Conservation (phyloP, 345 rosid genomes). For the Populus deltoides region DNA sequence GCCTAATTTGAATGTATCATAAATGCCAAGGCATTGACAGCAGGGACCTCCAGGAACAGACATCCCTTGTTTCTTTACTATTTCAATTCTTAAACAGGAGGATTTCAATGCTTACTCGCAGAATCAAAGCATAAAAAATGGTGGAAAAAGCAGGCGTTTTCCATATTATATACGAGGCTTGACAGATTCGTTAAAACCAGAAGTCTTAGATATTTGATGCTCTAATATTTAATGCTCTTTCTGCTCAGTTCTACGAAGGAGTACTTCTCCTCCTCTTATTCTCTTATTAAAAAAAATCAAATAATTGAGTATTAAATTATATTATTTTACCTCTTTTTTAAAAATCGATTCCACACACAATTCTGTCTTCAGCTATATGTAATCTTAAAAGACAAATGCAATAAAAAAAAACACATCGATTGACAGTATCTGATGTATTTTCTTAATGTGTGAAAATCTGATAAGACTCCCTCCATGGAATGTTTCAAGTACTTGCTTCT, state of each 20-base stretch:
- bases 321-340: no score
- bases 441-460: no score
- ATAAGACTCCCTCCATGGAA: no score
- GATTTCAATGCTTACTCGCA: constrained; percentile 26
- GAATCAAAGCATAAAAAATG: not conserved
- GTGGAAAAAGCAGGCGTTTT: constrained; percentile 1
- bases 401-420: no score
- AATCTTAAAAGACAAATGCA: no score
- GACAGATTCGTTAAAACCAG: constrained; percentile 14
- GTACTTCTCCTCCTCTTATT: no score
- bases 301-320: no score
- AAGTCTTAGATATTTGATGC: constrained; percentile 14
- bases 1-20: constrained; percentile 6
- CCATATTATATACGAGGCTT: not conserved
- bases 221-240: not conserved
- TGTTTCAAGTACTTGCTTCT: not conserved
- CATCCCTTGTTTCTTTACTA: not conserved
- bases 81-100: constrained; percentile 31
- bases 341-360: no score
- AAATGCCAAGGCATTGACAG: constrained; percentile 20
- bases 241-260: no score
- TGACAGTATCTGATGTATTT: no score
- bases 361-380: no score
- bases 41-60: constrained; percentile 8
- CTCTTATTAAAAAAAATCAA: no score